These are phyloP conservation scores for Phytopythium montanum DNA, from an alignment of 352 stramenopile genomes.

Conservation along the genomic window DNA sequence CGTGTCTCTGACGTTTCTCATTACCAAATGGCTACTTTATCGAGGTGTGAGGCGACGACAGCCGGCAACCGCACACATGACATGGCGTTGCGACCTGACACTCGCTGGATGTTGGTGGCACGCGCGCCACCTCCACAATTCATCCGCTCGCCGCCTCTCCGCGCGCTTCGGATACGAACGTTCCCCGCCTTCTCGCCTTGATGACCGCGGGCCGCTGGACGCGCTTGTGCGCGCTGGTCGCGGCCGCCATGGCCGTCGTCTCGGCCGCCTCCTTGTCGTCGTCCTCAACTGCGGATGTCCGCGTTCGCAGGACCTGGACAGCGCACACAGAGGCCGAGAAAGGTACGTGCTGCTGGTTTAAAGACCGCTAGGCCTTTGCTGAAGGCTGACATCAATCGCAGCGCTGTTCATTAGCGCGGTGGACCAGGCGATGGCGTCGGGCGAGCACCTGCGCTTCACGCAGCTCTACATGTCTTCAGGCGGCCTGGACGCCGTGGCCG, in stretches of 20 bases:
- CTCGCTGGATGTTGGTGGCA: no score
- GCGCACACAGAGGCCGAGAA: constrained; percentile 25
- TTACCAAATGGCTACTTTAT: background rate
- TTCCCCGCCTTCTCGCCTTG: background rate
- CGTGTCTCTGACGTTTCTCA: background rate
- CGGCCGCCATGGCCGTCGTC: background rate
- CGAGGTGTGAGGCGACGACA: no score
- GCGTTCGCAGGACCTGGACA: constrained; percentile 33
- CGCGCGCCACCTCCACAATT: no score
- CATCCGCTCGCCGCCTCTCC: background rate
- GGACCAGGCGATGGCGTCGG: constrained; percentile 42
- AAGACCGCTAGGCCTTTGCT: background rate
- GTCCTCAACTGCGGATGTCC: constrained; percentile 4
- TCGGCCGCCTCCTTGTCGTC: no score
- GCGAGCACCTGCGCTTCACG: constrained; percentile 50
- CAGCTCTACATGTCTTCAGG: constrained; percentile 46
- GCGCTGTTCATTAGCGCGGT: constrained; percentile 48
- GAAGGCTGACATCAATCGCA: constrained; percentile 7
- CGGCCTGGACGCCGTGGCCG: constrained; percentile 31
- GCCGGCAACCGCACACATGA: no score
- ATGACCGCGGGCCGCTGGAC: background rate
- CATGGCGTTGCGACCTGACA: background rate
- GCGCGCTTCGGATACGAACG: background rate
- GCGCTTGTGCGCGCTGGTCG: background rate
- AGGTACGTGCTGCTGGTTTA: constrained; percentile 2